These are phyloP conservation scores for Penicillium griseofulvum DNA, from an alignment of 2,329 filamentous ascomycete genomes.

Conservation along the genomic window DNA sequence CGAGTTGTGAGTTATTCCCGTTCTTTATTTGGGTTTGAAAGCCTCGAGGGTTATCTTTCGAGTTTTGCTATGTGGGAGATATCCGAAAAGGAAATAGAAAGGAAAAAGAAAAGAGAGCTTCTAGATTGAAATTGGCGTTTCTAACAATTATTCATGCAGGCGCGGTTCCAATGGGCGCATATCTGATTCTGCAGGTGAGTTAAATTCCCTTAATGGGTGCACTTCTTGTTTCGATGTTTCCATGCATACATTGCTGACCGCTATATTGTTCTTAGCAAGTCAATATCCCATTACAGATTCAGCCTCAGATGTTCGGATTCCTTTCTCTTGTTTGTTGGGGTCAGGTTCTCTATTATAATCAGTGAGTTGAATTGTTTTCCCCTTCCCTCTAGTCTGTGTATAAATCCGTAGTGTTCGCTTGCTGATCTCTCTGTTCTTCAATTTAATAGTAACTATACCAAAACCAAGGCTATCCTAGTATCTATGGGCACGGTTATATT, in stretches of 20 bases:
- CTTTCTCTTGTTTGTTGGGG: slow-evolving; percentile 53
- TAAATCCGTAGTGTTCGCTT: not conserved
- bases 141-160: slow-evolving; percentile 23
- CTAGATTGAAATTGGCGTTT: not conserved
- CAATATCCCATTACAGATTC: slow-evolving; percentile 55
- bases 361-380: slow-evolving; percentile 34
- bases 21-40: not conserved
- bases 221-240: not conserved
- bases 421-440: not conserved
- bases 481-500: slow-evolving; percentile 42
- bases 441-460: slow-evolving; percentile 34
- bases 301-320: slow-evolving; percentile 54
- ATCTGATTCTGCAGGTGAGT: slow-evolving; percentile 50
- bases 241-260: not conserved
- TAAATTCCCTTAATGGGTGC: not conserved
- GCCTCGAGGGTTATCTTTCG: not conserved
- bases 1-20: slow-evolving; percentile 45
- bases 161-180: slow-evolving; percentile 52
- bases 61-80: not conserved
- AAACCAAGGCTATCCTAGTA: slow-evolving; percentile 47
- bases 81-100: not conserved
- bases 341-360: slow-evolving; percentile 53
- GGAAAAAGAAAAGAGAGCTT: not conserved
- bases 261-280: slow-evolving; percentile 45
- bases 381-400: not conserved